Evolutionary conservation across 2,329 filamentous ascomycete species (phyloP), one percentile per base, ranked within the genome.

Genomic region (Elsinoe necatrix): DNA sequence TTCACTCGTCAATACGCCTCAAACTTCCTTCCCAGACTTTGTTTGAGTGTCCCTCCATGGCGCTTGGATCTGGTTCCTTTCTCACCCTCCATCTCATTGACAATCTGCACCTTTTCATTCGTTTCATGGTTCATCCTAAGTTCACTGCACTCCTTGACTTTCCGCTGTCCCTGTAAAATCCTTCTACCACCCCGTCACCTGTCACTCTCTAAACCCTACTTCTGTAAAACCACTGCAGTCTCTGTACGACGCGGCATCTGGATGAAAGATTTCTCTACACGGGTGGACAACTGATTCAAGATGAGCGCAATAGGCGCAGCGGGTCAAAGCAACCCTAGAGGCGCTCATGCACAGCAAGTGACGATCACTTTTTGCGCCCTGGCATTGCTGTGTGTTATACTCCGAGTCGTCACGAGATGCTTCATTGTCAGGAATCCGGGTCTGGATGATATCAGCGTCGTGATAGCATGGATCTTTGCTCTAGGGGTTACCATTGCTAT

Each of bases 381-480:
- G n/a, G 52, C 52, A 21, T 31, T 55, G 20, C 14, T 55, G 7
- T 45, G 35, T 21, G 52, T 55, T n/a, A 21, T 55, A 9, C 23
- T 45, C 4, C 35, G 52, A 25, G 37, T 55, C 18, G 35, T 55
- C 8, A 55, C 52, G 14, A 27, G 52, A 42, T 42, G 34, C 20
- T 55, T 55, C 39, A 45, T 55, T 21, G 52, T 55, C 39, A 42
- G 52, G 35, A 55, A 55, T 11, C 52, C 52, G 14, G 52, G 52
- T 31, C 39, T 42, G 21, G 52, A 55, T n/a, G 52, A 55, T 35
- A 29, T 55, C 18, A 34, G 21, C 18, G 27, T 55, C 4, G 35
- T 27, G 21, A 25, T 55, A 14, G 52, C 52, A 18, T 55, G 52
- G 52, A 20, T 55, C 4, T 55, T 55, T 20, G 39, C 35, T 12